Percentiles rank a stretch among this genome's conserved stretches.
phyloP scores from a whole-genome alignment of 83 land plant genomes.

The Thuja plicata region DNA sequence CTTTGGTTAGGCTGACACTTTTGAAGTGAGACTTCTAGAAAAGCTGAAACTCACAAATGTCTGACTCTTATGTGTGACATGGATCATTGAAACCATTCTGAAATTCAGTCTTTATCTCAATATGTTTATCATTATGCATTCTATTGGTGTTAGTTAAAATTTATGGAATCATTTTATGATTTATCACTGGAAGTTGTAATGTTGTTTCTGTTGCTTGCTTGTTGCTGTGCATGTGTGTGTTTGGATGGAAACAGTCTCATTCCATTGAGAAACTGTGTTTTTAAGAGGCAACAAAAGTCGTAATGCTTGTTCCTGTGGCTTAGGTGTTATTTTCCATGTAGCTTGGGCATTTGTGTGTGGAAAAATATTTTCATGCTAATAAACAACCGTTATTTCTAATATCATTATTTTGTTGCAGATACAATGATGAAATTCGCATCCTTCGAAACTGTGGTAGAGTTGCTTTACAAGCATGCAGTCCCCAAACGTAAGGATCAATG shows the following conservation, averaged over 20 bases:
- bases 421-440: conserved; percentile 71
- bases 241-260: background rate
- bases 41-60: background rate
- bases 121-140: background rate
- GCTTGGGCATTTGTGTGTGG: background rate
- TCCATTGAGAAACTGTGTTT: background rate
- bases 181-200: background rate
- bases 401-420: conserved; percentile 24
- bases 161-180: background rate
- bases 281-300: background rate
- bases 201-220: background rate
- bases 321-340: background rate
- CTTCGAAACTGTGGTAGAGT: conserved; percentile 48
- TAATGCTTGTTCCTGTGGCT: background rate
- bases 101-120: background rate
- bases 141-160: background rate
- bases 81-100: background rate
- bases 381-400: background rate
- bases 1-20: background rate
- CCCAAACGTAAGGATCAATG: conserved; percentile 52
- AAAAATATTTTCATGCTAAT: background rate
- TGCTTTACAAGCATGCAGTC: conserved; percentile 44
- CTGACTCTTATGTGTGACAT: background rate
- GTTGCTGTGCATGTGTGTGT: background rate
- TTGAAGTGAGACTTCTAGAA: background rate